Base-by-base conservation (phyloP, 106 monocot species). In the Dendrobium huoshanense region DNA sequence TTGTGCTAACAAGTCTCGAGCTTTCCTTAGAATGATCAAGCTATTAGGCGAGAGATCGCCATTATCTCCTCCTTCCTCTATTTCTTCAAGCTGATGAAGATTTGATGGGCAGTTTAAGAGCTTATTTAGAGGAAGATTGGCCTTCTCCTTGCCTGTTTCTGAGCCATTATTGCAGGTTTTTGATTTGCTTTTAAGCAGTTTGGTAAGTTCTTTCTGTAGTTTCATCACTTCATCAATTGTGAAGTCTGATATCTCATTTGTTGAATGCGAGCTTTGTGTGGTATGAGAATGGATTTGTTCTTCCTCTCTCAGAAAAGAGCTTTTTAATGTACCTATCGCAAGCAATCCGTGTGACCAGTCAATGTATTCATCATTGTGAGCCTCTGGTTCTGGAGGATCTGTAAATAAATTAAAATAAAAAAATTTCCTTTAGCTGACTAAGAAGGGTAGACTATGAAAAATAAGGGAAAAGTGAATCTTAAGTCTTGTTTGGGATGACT, bases 21-120 rank as follows among this genome's bases (percentile, higher is more conserved):
- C 88, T 82, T 80, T 92, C 79, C 73, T 82, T 17, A 92, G 54
- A 15, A 92, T 85, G 5, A 64, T 64, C 24, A 90, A 90, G 61
- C 86, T 92, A 29, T 88, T 68, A 16, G 94, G 91, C 15, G 94
- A 94, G 41, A 91, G 81, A 55, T 91, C 82, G n/a, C 81, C 85
- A 33, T 55, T 77, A 65, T 82, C 77, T 31, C 78, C 89, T 51
- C 58, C 73, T 29, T 45, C 44, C 13, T 81, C 84, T 15, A 22
- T 29, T 51, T 58, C 64, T 75, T 10, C 87, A 51, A 51, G 86
- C 90, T 10, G 87, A 81, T 87, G 33, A 51, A 89, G 85, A 67
- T 84, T 93, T 4, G 87, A 93, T 11, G 91, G 88, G 67, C 85
- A 91, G 55, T 87, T 91, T 17, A 87, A 81, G 54, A 91, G 89